These are phyloP conservation scores for Wickerhamiella sorbophila DNA, from an alignment of 805 yeast genomes.

Conservation along the genomic window DNA sequence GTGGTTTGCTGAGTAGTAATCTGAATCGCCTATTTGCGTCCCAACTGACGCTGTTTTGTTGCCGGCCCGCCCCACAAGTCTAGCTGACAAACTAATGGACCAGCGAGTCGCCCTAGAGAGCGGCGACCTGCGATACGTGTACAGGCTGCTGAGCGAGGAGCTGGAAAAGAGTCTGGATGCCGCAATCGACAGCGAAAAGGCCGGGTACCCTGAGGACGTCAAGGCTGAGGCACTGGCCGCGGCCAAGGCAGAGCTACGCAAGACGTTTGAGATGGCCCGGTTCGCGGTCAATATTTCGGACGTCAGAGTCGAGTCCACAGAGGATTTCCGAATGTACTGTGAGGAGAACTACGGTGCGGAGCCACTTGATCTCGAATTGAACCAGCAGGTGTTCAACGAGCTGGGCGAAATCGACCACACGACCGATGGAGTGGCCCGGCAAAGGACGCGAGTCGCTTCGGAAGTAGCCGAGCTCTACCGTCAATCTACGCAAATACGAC, in stretches of 20 bases:
- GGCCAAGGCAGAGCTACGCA: slow-evolving; percentile 25
- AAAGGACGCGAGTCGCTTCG: slow-evolving; percentile 9
- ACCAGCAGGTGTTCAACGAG: slow-evolving; percentile 2
- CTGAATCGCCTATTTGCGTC: too few relatives aligned
- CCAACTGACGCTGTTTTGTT: too few relatives aligned
- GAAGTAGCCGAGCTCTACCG: slow-evolving; percentile 4
- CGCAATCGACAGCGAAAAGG: slow-evolving; percentile 30
- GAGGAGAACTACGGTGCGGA: slow-evolving; percentile 16
- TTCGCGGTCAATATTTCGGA: slow-evolving; percentile 49
- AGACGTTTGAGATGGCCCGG: slow-evolving; percentile 43
- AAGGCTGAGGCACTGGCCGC: slow-evolving; percentile 30
- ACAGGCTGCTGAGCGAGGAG: slow-evolving; percentile 30
- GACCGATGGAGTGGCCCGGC: slow-evolving; percentile 3
- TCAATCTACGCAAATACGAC: slow-evolving; percentile 2
- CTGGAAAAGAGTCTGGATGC: slow-evolving; percentile 34
- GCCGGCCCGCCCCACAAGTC: too few relatives aligned
- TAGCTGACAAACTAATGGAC: slow-evolving; percentile 22
- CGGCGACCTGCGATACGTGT: slow-evolving; percentile 39
- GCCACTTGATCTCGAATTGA: slow-evolving; percentile 12
- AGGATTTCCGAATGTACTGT: slow-evolving; percentile 13
- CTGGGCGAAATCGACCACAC: slow-evolving; percentile 6
- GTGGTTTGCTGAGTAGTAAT: too few relatives aligned
- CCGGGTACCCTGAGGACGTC: slow-evolving; percentile 17
- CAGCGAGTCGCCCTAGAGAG: slow-evolving; percentile 32
- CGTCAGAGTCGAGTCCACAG: slow-evolving; percentile 15